phyloP scores from a whole-genome alignment of 192 early-diverging fungal species.

The Podila clonocystis region DNA sequence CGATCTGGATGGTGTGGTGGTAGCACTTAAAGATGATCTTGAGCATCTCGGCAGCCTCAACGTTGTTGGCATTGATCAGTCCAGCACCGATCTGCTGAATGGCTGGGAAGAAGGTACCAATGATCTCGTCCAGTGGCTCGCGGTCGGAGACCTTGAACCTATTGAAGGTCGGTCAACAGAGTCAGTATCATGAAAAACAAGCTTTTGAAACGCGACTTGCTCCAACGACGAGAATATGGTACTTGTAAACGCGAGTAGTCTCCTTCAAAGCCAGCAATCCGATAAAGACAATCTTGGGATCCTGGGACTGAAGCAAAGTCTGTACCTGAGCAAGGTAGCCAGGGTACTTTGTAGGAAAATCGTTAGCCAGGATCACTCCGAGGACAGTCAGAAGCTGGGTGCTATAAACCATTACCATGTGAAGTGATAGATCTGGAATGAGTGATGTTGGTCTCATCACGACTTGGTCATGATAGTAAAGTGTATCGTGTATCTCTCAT shows the following conservation, averaged over 20 bases:
- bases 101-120: conserved; percentile 79
- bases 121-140: conserved; percentile 72
- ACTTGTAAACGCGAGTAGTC: conserved; percentile 83
- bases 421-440: neutral
- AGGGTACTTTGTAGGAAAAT: conserved; percentile 87
- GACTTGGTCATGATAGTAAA: neutral
- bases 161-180: neutral
- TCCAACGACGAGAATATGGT: conserved; percentile 4
- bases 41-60: conserved; percentile 86
- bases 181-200: too few species aligned
- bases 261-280: conserved; percentile 85
- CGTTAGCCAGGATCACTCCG: conserved; percentile 76
- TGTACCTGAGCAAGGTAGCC: conserved; percentile 75
- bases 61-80: conserved; percentile 66
- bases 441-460: too few species aligned
- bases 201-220: neutral
- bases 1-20: conserved; percentile 72
- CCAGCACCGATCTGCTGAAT: conserved; percentile 81
- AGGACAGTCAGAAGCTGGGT: conserved; percentile 84
- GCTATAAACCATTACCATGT: conserved; percentile 25
- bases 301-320: conserved; percentile 69
- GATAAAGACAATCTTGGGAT: conserved; percentile 74
- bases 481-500: neutral
- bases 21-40: conserved; percentile 90
- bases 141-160: conserved; percentile 75